Percentiles rank a stretch among this genome's conserved stretches.
Conservation (phyloP, 169 alveolate species). For the Eimeria acervulina region DNA sequence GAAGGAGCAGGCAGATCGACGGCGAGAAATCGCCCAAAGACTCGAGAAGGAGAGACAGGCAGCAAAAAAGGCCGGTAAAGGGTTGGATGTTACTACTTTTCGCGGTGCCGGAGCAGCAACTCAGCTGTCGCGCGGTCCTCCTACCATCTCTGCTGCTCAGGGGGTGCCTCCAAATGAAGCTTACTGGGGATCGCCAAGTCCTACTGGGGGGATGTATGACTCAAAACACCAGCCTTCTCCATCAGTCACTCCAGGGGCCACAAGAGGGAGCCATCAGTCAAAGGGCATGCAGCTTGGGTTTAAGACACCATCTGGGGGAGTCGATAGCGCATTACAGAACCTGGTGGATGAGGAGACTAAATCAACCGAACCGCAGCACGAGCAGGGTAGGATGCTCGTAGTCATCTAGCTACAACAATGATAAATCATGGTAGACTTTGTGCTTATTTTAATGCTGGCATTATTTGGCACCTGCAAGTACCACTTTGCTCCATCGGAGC, state of each 20-base stretch:
- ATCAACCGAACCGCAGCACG: constrained; percentile 38
- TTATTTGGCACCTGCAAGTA: background rate
- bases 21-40: constrained; percentile 78
- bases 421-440: background rate
- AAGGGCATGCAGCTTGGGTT: constrained; percentile 71
- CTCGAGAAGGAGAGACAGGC: constrained; percentile 77
- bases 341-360: constrained; percentile 64
- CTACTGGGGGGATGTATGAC: constrained; percentile 25
- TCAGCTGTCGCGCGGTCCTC: constrained; percentile 67
- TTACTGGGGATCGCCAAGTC: constrained; percentile 46
- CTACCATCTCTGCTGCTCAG: constrained; percentile 27
- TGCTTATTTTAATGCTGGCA: background rate
- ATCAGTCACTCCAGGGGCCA: constrained; percentile 25
- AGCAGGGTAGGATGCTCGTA: constrained; percentile 4
- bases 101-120: constrained; percentile 28
- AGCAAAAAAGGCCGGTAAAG: constrained; percentile 60
- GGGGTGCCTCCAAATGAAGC: constrained; percentile 6
- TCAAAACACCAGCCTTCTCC: constrained; percentile 48
- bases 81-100: constrained; percentile 30
- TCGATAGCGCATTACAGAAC: constrained; percentile 32
- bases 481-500: background rate
- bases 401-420: background rate
- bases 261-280: constrained; percentile 65
- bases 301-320: constrained; percentile 29
- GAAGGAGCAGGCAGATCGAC: constrained; percentile 77